Evolutionary conservation across 192 early-diverging fungal species (phyloP), one percentile per base, ranked within the genome.

Genomic region (Coemansia sp.): DNA sequence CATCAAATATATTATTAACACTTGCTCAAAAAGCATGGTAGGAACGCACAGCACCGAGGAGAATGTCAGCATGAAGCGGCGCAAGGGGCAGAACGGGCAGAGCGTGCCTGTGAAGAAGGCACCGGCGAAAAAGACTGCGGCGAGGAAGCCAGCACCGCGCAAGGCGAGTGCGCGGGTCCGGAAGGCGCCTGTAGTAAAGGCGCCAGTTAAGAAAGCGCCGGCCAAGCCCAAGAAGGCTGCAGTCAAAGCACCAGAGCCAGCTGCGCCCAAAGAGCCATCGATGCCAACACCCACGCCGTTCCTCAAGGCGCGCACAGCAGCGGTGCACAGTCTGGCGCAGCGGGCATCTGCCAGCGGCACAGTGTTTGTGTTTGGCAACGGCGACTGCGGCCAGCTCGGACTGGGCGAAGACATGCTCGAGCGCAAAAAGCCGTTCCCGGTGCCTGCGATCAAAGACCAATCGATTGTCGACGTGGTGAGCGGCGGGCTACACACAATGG

Each of bases 351-450:
- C 9, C 29, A 35, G 38, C n/a, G 79, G 79, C 10, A 60, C 50
- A 6, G 92, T 93, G 25, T 90, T 89, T 68, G 92, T 93, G 51
- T 88, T 94, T 70, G 95, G 95, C 24, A 89, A 84, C 25, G 93
- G 94, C 49, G 94, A 95, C 69, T 91, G 90, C 53, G 94, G 91
- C 17, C 93, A 97, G 81, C 84, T 97, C 39, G 95, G 95, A 29
- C 82, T 96, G 22, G 92, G 94, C n/a, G 89, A 88, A 35, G 91
- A 91, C 60, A 85, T 85, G 73, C 60, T 88, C 6, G 86, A 91
- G 73, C 90, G 92, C 75, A 89, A 91, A 68, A 89, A 87, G 72
- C 90, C 91, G 14, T 87, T 79, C 64, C 83, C 84, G 7, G 62
- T 96, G 14, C 71, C 70, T 5, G 85, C 78, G 14, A 82, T 98